Evolutionary conservation across 129 eudicot species (phyloP).

Genomic region (Chrysanthemum makinoi): DNA sequence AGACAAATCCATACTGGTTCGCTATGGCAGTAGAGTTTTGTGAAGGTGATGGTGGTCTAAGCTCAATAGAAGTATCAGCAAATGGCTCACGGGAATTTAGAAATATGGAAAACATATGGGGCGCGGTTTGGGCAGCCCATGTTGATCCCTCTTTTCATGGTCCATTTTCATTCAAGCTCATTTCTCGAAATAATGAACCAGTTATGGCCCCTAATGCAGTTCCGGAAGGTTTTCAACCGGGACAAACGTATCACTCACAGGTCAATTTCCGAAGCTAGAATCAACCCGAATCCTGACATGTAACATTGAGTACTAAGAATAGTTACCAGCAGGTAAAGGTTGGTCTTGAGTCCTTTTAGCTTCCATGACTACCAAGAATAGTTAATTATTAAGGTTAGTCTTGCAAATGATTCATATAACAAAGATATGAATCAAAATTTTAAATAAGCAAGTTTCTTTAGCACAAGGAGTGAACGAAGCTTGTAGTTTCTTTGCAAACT

Average conservation of each 20-base stretch:
- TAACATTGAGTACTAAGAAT: constrained; percentile 17
- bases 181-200: constrained; percentile 15
- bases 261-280: constrained; percentile 45
- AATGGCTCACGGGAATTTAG: constrained; percentile 26
- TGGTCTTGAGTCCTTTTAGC: not conserved
- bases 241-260: constrained; percentile 35
- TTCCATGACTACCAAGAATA: not conserved
- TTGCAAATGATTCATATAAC: constrained; percentile 6
- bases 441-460: not conserved
- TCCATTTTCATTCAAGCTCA: constrained; percentile 44
- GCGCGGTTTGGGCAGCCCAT: constrained; percentile 51
- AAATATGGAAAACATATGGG: constrained; percentile 48
- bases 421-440: constrained; percentile 13
- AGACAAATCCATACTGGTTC: constrained; percentile 47
- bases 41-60: constrained; percentile 43
- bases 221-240: constrained; percentile 39
- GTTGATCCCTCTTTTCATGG: constrained; percentile 27
- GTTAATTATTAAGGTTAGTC: constrained; percentile 2
- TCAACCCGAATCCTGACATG: constrained; percentile 1
- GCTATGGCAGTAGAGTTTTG: constrained; percentile 43
- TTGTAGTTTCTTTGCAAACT: constrained; percentile 4
- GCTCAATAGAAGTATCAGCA: constrained; percentile 32
- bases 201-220: constrained; percentile 41
- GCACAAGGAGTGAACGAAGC: not conserved
- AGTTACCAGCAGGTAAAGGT: not conserved